Conservation (phyloP, 805 yeast species). For the Kluyveromyces nonfermentans region DNA sequence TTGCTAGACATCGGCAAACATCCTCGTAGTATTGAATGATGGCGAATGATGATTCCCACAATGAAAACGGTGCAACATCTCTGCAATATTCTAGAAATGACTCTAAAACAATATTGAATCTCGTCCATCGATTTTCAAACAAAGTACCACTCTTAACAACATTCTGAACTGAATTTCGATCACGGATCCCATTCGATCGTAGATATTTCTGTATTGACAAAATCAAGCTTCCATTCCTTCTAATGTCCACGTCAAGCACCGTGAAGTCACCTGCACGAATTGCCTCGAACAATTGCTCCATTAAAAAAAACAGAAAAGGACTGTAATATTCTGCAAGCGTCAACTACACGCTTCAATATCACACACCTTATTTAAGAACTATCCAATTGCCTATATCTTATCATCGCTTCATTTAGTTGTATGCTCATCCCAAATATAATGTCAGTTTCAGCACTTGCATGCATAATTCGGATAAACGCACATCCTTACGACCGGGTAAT, state of each 20-base stretch:
- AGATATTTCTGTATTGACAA: conserved; percentile 31
- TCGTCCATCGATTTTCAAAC: conserved; percentile 30
- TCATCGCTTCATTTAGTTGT: too few relatives aligned
- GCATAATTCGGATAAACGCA: too few relatives aligned
- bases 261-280: conserved; percentile 11
- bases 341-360: too few relatives aligned
- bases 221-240: conserved; percentile 23
- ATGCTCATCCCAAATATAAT: too few relatives aligned
- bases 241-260: conserved; percentile 24
- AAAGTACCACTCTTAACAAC: conserved; percentile 16
- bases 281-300: conserved; percentile 15
- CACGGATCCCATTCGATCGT: conserved; percentile 10
- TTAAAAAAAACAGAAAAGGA: too few relatives aligned
- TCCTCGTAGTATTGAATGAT: conserved; percentile 34
- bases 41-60: conserved; percentile 41
- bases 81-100: conserved; percentile 41
- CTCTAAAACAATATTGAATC: conserved; percentile 39
- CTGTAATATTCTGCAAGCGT: too few relatives aligned
- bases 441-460: too few relatives aligned
- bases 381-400: too few relatives aligned
- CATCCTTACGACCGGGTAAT: too few relatives aligned
- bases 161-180: conserved; percentile 6
- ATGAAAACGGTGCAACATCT: conserved; percentile 45
- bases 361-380: too few relatives aligned
- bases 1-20: conserved; percentile 36